These are phyloP conservation scores for Petunia secreta DNA, from an alignment of 257 asterid species.

Conservation along the genomic window DNA sequence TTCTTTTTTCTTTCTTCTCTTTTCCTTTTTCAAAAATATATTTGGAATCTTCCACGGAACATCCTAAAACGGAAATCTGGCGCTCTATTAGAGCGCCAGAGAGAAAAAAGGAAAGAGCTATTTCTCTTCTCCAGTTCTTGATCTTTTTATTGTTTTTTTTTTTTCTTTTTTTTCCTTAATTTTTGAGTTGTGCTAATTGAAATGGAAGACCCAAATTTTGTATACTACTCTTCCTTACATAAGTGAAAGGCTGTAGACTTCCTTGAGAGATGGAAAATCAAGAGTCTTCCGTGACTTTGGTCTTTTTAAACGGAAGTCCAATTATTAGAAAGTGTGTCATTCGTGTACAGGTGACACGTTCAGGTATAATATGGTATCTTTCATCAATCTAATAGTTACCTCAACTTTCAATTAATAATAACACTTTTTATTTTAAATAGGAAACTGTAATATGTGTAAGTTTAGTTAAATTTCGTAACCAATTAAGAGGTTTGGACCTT, in stretches of 20 bases:
- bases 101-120: background rate
- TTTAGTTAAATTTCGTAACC: too few species aligned
- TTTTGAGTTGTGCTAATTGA: background rate
- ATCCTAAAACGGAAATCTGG: background rate
- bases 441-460: too few species aligned
- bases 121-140: background rate
- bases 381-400: too few species aligned
- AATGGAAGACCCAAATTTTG: background rate
- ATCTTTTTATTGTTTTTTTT: background rate
- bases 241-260: background rate
- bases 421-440: too few species aligned
- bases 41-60: too few species aligned
- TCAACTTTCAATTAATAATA: too few species aligned
- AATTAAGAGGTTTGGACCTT: too few species aligned
- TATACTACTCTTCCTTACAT: background rate
- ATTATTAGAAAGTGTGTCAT: background rate
- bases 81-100: background rate
- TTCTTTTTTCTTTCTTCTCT: background rate
- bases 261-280: background rate
- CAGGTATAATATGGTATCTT: too few species aligned
- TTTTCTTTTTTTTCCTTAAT: background rate
- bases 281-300: background rate
- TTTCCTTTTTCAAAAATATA: background rate
- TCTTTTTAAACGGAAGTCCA: background rate
- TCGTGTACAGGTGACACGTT: background rate